phyloP scores from a whole-genome alignment of 148 eudicot genomes.

The Nepenthes gracilis region DNA sequence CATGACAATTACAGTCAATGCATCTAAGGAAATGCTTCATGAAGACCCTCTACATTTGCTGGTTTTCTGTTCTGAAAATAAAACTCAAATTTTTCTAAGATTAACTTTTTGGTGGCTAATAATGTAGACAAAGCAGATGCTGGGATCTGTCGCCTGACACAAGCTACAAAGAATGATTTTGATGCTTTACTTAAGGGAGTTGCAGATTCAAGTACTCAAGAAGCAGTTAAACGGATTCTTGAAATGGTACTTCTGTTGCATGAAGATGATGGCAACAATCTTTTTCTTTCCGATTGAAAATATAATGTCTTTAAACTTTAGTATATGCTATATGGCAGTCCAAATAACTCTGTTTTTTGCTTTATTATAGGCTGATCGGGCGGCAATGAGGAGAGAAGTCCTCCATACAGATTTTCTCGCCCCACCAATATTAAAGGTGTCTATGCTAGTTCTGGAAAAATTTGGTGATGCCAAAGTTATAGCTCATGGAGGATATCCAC shows the following conservation, averaged over 20 bases:
- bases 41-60: too few relatives aligned
- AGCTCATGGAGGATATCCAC: constrained; percentile 82
- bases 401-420: constrained; percentile 88
- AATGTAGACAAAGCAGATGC: constrained; percentile 18
- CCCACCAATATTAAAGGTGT: constrained; percentile 56
- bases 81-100: neutral
- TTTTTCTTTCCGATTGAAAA: neutral
- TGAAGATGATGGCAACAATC: neutral
- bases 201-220: constrained; percentile 33
- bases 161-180: constrained; percentile 45
- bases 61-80: too few relatives aligned
- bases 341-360: neutral
- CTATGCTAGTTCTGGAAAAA: constrained; percentile 55
- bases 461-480: constrained; percentile 49
- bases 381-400: constrained; percentile 60
- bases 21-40: too few relatives aligned
- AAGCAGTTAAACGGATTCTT: constrained; percentile 67
- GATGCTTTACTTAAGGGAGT: constrained; percentile 37
- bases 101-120: constrained; percentile 3
- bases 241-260: constrained; percentile 56
- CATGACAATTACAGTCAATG: too few relatives aligned
- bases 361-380: constrained; percentile 53
- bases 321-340: neutral
- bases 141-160: constrained; percentile 38
- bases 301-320: neutral